These are phyloP conservation scores for Phlebiopsis gigantea DNA, from an alignment of 768 basidiomycete species.

Conservation along the genomic window DNA sequence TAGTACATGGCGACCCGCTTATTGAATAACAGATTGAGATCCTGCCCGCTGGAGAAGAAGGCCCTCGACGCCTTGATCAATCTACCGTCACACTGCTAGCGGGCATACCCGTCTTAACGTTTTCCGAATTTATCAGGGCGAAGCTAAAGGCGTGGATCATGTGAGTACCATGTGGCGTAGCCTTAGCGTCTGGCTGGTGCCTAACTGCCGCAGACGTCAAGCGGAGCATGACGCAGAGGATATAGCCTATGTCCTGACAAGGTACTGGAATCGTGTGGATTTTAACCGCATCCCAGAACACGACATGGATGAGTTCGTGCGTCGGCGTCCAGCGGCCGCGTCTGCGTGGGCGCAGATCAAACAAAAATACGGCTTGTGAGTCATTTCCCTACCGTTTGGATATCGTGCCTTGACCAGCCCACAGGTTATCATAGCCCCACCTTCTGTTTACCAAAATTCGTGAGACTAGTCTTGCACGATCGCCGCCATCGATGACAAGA, in stretches of 20 bases:
- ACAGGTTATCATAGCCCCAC: background rate
- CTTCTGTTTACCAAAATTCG: too few relatives aligned
- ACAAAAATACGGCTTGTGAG: constrained; percentile 64
- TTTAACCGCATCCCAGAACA: constrained; percentile 83
- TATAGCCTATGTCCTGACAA: constrained; percentile 62
- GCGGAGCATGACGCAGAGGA: constrained; percentile 73
- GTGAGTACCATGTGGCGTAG: constrained; percentile 36
- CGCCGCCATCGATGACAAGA: background rate
- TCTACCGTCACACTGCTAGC: constrained; percentile 64
- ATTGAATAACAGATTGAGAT: constrained; percentile 63
- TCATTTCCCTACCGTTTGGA: background rate
- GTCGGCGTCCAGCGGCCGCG: constrained; percentile 50
- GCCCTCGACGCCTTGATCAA: constrained; percentile 67
- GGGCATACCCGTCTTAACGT: constrained; percentile 73
- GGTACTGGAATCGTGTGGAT: constrained; percentile 79
- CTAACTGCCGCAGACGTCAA: constrained; percentile 44
- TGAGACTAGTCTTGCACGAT: background rate
- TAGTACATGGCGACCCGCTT: background rate
- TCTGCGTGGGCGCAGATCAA: constrained; percentile 73
- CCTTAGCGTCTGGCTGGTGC: background rate
- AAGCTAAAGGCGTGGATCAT: constrained; percentile 82
- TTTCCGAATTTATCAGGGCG: constrained; percentile 81
- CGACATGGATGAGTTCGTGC: constrained; percentile 77
- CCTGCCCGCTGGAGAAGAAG: constrained; percentile 73
- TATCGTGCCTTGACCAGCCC: background rate